Evolutionary conservation across 768 basidiomycete species (phyloP).

Genomic region (Tephrocybe rancida): DNA sequence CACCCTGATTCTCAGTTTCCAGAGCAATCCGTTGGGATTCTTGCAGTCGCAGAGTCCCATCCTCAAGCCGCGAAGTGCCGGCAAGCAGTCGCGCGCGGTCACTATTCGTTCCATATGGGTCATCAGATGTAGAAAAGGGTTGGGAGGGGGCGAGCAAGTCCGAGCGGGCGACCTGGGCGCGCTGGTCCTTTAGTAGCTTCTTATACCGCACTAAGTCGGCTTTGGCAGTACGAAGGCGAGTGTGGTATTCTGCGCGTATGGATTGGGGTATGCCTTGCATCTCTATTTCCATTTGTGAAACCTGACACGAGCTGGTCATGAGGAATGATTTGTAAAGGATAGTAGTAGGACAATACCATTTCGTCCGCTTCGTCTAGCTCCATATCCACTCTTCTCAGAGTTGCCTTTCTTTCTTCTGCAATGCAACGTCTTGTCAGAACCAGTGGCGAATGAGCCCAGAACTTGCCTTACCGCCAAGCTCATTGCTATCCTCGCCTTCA

Average conservation of each 20-base stretch:
- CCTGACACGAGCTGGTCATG: constrained; percentile 43
- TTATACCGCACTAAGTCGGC: constrained; percentile 77
- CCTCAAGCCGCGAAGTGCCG: constrained; percentile 78
- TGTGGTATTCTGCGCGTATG: constrained; percentile 74
- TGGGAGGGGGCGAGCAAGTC: constrained; percentile 71
- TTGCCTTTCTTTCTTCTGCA: constrained; percentile 81
- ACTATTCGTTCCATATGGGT: constrained; percentile 71
- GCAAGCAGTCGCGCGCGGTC: constrained; percentile 81
- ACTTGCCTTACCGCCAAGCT: constrained; percentile 59
- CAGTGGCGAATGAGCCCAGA: background rate
- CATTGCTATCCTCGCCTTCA: constrained; percentile 61
- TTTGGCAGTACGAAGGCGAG: constrained; percentile 76
- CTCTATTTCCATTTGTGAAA: constrained; percentile 99
- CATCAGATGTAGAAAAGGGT: constrained; percentile 60
- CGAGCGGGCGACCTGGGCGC: constrained; percentile 67
- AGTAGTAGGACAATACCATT: constrained; percentile 57
- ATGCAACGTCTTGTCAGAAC: constrained; percentile 1
- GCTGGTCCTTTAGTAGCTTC: constrained; percentile 76
- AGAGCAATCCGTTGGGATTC: constrained; percentile 92
- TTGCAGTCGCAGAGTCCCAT: constrained; percentile 82
- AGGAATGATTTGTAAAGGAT: background rate
- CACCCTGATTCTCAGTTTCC: constrained; percentile 95
- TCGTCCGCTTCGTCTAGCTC: constrained; percentile 98
- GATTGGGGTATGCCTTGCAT: constrained; percentile 92
- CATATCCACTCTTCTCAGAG: constrained; percentile 85